These are phyloP conservation scores for Cladorrhinum sp. DNA, from an alignment of 2,329 filamentous ascomycete species.

Conservation along the genomic window DNA sequence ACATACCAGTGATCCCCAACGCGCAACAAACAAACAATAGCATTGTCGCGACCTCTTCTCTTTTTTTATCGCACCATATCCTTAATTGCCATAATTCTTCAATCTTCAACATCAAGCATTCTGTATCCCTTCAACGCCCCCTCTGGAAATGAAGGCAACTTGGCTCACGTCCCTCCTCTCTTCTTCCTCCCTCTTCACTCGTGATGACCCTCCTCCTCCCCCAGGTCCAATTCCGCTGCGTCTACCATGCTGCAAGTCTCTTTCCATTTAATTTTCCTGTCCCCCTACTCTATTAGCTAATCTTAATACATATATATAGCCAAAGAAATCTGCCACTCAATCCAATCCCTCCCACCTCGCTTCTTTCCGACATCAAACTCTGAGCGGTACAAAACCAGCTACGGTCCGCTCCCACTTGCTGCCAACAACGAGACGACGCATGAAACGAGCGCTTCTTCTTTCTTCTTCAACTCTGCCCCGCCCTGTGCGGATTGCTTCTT, in stretches of 20 bases:
- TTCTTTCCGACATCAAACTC: conserved; percentile 19
- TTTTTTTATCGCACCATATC: no score
- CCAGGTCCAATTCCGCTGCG: not conserved
- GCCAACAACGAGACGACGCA: conserved; percentile 18
- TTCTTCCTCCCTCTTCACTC: no score
- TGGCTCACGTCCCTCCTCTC: no score
- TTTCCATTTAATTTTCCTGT: not conserved
- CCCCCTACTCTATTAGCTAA: no score
- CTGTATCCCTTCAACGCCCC: no score
- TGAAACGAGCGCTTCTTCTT: conserved; percentile 19
- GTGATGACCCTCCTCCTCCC: no score
- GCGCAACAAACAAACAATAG: not conserved
- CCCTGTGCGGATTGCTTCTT: conserved; percentile 29
- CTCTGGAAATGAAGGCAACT: no score
- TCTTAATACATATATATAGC: no score
- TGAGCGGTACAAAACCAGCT: conserved; percentile 19
- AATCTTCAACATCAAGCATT: no score
- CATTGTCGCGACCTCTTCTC: not conserved
- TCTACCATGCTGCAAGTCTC: conserved; percentile 6
- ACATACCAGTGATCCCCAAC: not conserved
- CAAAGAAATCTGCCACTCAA: conserved; percentile 3
- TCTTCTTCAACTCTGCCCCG: conserved; percentile 9
- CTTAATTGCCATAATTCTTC: no score
- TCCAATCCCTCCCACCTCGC: conserved; percentile 11
- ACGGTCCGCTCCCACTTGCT: conserved; percentile 23